These are phyloP conservation scores for Neonectria hederae DNA, from an alignment of 2,329 filamentous ascomycete genomes.

Conservation along the genomic window DNA sequence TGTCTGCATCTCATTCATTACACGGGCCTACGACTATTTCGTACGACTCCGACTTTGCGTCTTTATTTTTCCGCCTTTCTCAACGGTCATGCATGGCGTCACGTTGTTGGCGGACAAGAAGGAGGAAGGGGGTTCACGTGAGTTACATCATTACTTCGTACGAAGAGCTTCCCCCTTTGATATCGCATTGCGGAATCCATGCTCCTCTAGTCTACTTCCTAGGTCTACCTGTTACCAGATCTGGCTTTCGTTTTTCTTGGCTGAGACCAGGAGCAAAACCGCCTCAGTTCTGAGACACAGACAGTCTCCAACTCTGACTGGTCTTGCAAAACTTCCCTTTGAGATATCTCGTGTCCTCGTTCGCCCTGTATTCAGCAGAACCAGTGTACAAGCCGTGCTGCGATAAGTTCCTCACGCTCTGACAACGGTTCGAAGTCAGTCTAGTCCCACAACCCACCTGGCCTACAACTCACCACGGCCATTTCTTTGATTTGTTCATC, in stretches of 20 bases:
- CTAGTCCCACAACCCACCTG: neutral
- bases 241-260: conserved; percentile 3
- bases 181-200: neutral
- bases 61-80: conserved; percentile 14
- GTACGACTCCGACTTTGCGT: neutral
- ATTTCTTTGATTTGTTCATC: neutral
- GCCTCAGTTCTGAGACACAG: conserved; percentile 11
- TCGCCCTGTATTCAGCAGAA: neutral
- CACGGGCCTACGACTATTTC: too few relatives aligned
- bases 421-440: neutral
- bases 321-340: conserved; percentile 10
- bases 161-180: neutral
- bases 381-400: too few relatives aligned
- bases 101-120: neutral
- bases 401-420: neutral
- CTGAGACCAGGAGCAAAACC: conserved; percentile 10
- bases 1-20: conserved; percentile 2
- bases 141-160: neutral
- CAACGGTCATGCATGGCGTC: conserved; percentile 9
- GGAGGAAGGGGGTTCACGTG: neutral
- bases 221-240: neutral
- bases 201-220: neutral
- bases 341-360: neutral
- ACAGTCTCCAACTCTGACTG: neutral
- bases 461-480: neutral